Evolutionary conservation across 257 asterid species (phyloP).

Genomic region (Primulina huaijiensis): DNA sequence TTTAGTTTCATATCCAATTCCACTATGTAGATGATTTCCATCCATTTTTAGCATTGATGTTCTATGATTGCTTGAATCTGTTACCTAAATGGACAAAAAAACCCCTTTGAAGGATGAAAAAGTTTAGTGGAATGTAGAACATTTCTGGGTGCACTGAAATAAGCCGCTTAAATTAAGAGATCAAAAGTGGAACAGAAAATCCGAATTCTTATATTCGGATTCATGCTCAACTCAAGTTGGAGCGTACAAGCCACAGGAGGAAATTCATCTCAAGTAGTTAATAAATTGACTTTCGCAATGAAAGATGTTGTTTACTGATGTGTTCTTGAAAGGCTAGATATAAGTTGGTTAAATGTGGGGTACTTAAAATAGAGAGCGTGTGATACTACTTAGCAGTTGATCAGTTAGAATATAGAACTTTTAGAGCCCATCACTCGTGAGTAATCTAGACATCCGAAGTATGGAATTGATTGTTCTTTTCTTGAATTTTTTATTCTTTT

Average conservation of each 20-base stretch:
- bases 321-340: not conserved
- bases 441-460: not conserved
- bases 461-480: too few species aligned
- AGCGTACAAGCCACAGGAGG: not conserved
- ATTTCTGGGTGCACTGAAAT: too few species aligned
- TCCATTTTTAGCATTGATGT: too few species aligned
- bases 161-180: too few species aligned
- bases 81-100: not conserved
- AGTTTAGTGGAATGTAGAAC: too few species aligned
- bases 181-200: too few species aligned
- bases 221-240: not conserved
- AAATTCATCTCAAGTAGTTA: not conserved
- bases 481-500: too few species aligned
- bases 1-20: not conserved
- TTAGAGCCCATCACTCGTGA: not conserved
- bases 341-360: not conserved
- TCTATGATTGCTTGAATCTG: not conserved
- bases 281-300: too few species aligned
- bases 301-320: too few species aligned
- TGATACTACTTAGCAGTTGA: not conserved
- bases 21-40: too few species aligned
- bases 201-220: not conserved
- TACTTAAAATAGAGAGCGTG: not conserved
- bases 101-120: too few species aligned
- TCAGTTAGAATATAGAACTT: not conserved